phyloP scores from a whole-genome alignment of 2,329 filamentous ascomycete species.

The Aspergillus tubingensis region DNA sequence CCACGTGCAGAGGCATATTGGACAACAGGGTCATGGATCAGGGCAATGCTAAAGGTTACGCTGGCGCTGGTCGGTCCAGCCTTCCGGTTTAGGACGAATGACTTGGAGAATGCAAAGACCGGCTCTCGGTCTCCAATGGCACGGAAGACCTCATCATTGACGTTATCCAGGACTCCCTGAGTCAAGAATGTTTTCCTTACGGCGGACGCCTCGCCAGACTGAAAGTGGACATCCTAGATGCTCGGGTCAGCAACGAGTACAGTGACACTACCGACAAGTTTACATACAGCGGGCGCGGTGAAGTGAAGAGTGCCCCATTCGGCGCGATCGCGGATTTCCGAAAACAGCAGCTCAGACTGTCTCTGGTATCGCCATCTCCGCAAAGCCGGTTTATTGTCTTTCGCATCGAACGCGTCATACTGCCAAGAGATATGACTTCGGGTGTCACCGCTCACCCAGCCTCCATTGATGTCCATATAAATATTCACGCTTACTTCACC shows the following conservation, averaged over 20 bases:
- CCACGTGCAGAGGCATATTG: slow-evolving; percentile 77
- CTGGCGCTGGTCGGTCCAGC: slow-evolving; percentile 49
- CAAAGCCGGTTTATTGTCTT: slow-evolving; percentile 41
- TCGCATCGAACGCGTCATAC: slow-evolving; percentile 51
- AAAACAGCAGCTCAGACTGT: slow-evolving; percentile 65
- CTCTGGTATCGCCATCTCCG: slow-evolving; percentile 48
- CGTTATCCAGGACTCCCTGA: slow-evolving; percentile 66
- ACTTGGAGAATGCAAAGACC: slow-evolving; percentile 75
- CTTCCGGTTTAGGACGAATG: slow-evolving; percentile 56
- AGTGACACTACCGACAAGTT: neutral
- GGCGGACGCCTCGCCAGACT: slow-evolving; percentile 67
- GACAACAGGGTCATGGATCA: slow-evolving; percentile 75
- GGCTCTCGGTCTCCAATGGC: slow-evolving; percentile 75
- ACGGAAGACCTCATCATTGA: slow-evolving; percentile 67
- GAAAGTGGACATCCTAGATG: slow-evolving; percentile 60
- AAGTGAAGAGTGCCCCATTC: slow-evolving; percentile 86
- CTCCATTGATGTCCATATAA: slow-evolving; percentile 70
- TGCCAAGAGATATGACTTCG: slow-evolving; percentile 71
- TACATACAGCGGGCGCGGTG: slow-evolving; percentile 62
- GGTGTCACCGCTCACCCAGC: slow-evolving; percentile 79
- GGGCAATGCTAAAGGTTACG: slow-evolving; percentile 72
- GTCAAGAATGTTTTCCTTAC: slow-evolving; percentile 70
- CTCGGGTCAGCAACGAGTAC: slow-evolving; percentile 16
- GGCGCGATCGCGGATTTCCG: slow-evolving; percentile 70
- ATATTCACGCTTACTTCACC: slow-evolving; percentile 64